Base-by-base conservation (phyloP, 1,284 basidiomycete genomes). In the Cryptococcus neoformans region DNA sequence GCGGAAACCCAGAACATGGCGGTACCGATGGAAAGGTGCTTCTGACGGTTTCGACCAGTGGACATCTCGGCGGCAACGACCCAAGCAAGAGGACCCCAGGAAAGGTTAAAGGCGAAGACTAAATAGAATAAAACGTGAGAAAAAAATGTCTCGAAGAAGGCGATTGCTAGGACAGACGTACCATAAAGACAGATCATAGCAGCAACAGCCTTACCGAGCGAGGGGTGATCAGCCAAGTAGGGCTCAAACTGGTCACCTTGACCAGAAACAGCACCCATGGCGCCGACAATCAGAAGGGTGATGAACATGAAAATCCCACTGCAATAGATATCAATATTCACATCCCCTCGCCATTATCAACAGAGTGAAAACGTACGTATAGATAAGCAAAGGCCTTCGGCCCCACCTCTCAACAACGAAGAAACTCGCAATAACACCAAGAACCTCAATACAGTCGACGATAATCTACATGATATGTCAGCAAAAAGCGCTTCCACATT, bases 31-130 rank as follows among this genome's bases (percentile, higher is more conserved):
- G 72, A 73, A 68, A 80, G 75, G 64, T 79, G 75, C 67, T 78
- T 80, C 58, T 76, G 77, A 55, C 77, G 68, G 64, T 79, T 78
- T 62, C 73, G 67, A 37, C 79, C 78, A 10, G 72, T 68, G 0
- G 73, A 72, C 51, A 79, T 65, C 59, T 78, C 77, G 37, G 72
- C 49, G n/a, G 49, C 49, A 47, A 69, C 63, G 44, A 65, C 63
- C 77, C 76, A 79, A 8, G 77, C 76, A 7, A 81, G 63, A 7
- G 79, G 79, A 34, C 79, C 79, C 79, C 79, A 80, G 4, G 77
- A 75, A 46, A 77, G 53, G 67, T 80, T 80, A 73, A 79, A 79
- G 17, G 71, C 73, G 63, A 78, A 78, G 44, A 76, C 60, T 52
- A 35, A 21, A 28, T 28, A 4, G 4, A 28, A 28, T 11, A 1